Conservation (phyloP, 805 yeast species). For the Barnettozyma vustinii region DNA sequence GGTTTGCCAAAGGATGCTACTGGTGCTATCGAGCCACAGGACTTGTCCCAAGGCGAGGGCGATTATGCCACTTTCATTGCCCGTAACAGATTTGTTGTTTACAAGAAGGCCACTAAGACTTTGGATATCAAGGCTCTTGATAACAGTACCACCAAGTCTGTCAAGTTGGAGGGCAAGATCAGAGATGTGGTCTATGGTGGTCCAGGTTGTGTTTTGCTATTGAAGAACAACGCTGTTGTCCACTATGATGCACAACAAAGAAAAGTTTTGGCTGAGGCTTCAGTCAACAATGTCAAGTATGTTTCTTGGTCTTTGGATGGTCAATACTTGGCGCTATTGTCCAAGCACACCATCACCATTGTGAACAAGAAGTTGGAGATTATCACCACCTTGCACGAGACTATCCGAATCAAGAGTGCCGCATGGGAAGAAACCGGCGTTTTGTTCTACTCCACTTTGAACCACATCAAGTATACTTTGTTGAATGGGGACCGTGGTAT, state of each 20-base stretch:
- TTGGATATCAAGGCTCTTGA: slow-evolving; percentile 80
- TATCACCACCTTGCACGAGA: slow-evolving; percentile 86
- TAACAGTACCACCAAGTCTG: slow-evolving; percentile 75
- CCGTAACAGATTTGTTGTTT: slow-evolving; percentile 88
- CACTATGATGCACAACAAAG: slow-evolving; percentile 92
- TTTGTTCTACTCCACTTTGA: slow-evolving; percentile 85
- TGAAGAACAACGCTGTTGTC: slow-evolving; percentile 67
- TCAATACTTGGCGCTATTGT: slow-evolving; percentile 76
- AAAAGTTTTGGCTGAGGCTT: slow-evolving; percentile 63
- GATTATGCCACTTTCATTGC: slow-evolving; percentile 87
- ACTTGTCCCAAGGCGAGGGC: slow-evolving; percentile 73
- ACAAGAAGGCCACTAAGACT: slow-evolving; percentile 54
- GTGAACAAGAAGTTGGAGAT: slow-evolving; percentile 74
- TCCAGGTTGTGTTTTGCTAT: slow-evolving; percentile 75
- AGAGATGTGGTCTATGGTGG: slow-evolving; percentile 72
- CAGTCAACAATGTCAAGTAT: slow-evolving; percentile 77
- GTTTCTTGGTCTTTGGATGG: slow-evolving; percentile 87
- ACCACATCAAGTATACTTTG: slow-evolving; percentile 90
- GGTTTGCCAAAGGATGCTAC: slow-evolving; percentile 79
- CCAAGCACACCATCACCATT: slow-evolving; percentile 89
- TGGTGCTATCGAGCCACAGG: slow-evolving; percentile 93
- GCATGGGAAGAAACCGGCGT: slow-evolving; percentile 96
- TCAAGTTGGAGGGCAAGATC: slow-evolving; percentile 62
- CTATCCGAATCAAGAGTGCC: slow-evolving; percentile 93
- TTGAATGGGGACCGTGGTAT: slow-evolving; percentile 95